Evolutionary conservation across 176 grass and related monocot species (phyloP).

Genomic region (Pharus latifolius): DNA sequence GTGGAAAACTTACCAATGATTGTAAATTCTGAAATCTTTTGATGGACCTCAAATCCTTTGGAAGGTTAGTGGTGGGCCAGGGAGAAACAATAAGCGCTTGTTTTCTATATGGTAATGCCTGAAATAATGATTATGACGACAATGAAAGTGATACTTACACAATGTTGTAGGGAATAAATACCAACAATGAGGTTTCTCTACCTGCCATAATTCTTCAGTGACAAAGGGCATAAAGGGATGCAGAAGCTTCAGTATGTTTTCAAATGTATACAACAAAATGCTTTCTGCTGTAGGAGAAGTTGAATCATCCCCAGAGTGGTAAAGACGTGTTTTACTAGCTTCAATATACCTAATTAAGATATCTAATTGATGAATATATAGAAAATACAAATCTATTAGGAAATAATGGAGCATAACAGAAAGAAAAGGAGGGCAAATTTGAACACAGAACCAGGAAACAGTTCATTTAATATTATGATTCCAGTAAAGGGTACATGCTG

Average conservation of each 20-base stretch:
- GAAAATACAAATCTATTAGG: neutral
- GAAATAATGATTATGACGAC: conserved; percentile 20
- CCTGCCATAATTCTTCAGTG: conserved; percentile 99
- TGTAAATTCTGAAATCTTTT: conserved; percentile 99
- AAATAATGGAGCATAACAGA: neutral
- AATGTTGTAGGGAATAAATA: neutral
- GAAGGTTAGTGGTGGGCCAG: conserved; percentile 66
- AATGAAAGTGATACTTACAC: neutral
- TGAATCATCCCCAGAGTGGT: conserved; percentile 59
- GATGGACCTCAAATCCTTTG: conserved; percentile 63
- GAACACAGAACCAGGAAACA: conserved; percentile 7
- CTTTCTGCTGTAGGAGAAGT: conserved; percentile 46
- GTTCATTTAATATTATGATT: neutral
- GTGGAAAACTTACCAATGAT: conserved; percentile 51
- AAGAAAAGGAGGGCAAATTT: neutral
- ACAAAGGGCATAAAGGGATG: conserved; percentile 99
- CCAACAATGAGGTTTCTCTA: conserved; percentile 16
- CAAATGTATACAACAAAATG: conserved; percentile 90
- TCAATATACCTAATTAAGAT: conserved; percentile 78
- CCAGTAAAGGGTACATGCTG: neutral
- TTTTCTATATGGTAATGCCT: conserved; percentile 81
- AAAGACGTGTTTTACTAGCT: conserved; percentile 90
- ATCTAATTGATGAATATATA: neutral
- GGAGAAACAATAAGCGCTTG: conserved; percentile 74
- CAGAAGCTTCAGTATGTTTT: conserved; percentile 87